Percentiles rank a stretch among this genome's conserved stretches.
Evolutionary conservation across 2,329 filamentous ascomycete genomes (phyloP).

Genomic region (Aspergillus hortae): DNA sequence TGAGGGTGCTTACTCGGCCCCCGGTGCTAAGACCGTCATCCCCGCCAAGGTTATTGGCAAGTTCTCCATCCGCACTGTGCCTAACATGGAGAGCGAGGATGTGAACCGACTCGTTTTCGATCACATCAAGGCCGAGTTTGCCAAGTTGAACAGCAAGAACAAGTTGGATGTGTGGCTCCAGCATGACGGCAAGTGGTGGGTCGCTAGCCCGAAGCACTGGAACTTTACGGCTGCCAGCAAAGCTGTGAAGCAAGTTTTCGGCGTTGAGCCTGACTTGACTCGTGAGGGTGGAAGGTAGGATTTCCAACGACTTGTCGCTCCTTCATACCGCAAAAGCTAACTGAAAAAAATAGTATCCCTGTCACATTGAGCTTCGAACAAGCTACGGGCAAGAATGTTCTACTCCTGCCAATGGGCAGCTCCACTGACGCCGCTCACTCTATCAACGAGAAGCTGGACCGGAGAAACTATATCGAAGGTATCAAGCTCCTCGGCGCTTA

Average conservation of each 20-base stretch:
- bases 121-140: constrained; percentile 79
- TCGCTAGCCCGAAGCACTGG: constrained; percentile 96
- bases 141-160: constrained; percentile 89
- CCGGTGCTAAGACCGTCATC: constrained; percentile 97
- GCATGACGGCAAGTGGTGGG: constrained; percentile 98
- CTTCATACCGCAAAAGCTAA: constrained; percentile 18
- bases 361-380: constrained; percentile 97
- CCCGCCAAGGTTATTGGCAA: constrained; percentile 97
- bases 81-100: constrained; percentile 89
- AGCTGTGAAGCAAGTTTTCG: constrained; percentile 94
- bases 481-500: constrained; percentile 95
- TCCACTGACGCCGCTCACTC: constrained; percentile 95
- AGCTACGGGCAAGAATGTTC: constrained; percentile 95
- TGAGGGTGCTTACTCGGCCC: constrained; percentile 89
- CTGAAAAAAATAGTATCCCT: constrained; percentile 66
- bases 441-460: constrained; percentile 97
- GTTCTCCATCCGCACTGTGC: constrained; percentile 96
- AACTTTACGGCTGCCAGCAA: constrained; percentile 94
- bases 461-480: constrained; percentile 95
- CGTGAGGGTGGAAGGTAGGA: constrained; percentile 84
- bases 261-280: constrained; percentile 89
- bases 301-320: neutral
- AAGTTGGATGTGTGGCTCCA: constrained; percentile 74
- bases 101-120: constrained; percentile 83
- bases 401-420: constrained; percentile 94